A percentile compares a stretch with the other conserved stretches of the same genome.
Evolutionary conservation across 2,329 filamentous ascomycete species (phyloP).

Genomic region (Blumeria hordei): DNA sequence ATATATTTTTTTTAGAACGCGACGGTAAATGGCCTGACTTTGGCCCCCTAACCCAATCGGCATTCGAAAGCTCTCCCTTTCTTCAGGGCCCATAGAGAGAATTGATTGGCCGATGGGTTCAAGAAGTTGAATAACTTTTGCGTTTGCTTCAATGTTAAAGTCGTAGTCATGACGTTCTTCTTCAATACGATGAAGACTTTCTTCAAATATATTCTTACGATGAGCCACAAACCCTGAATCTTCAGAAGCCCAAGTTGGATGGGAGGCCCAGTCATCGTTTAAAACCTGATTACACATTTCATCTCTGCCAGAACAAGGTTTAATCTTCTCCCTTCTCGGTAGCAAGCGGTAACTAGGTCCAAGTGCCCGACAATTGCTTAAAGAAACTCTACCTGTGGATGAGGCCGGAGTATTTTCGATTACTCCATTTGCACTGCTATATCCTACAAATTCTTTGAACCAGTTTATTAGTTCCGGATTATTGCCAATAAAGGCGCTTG

Average conservation of each 20-base stretch:
- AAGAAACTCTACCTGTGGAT: constrained; percentile 59
- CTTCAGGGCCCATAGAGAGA: constrained; percentile 48
- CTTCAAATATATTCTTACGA: constrained; percentile 86
- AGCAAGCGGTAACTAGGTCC: constrained; percentile 87
- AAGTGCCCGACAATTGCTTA: constrained; percentile 87
- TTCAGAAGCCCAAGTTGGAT: constrained; percentile 96
- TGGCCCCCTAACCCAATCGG: constrained; percentile 70
- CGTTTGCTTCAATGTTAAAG: constrained; percentile 88
- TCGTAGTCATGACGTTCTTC: constrained; percentile 98
- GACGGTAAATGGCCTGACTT: constrained; percentile 89
- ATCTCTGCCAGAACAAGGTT: constrained; percentile 80
- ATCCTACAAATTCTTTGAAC: constrained; percentile 66
- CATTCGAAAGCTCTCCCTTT: constrained; percentile 53
- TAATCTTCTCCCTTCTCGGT: constrained; percentile 72
- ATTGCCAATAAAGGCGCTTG: constrained; percentile 62
- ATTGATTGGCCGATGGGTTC: constrained; percentile 87
- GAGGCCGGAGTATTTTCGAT: constrained; percentile 57
- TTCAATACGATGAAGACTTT: constrained; percentile 84
- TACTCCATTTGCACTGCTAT: constrained; percentile 51
- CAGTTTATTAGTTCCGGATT: constrained; percentile 74
- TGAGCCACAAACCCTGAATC: constrained; percentile 95
- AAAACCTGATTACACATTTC: constrained; percentile 82
- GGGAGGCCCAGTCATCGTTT: constrained; percentile 96
- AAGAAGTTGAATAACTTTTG: constrained; percentile 83
- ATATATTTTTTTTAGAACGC: constrained; percentile 94